Conservation (phyloP, 1,284 basidiomycete genomes). For the Ustilago tritici region DNA sequence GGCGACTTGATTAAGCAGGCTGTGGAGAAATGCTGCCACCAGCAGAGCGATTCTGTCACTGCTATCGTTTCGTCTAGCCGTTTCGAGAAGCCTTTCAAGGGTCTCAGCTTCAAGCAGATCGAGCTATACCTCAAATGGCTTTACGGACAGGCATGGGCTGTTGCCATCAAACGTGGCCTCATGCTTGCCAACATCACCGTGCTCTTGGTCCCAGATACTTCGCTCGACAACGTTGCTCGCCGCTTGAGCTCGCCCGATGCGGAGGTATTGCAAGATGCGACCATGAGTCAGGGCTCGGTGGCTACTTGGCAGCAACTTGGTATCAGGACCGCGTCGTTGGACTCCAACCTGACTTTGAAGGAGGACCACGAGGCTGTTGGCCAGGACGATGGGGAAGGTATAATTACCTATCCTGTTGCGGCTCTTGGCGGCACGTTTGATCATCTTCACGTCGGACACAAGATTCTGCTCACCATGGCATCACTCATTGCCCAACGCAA, state of each 20-base stretch:
- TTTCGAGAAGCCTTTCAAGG: constrained; percentile 26
- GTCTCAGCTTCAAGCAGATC: constrained; percentile 48
- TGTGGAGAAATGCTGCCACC: constrained; percentile 20
- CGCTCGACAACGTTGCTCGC: constrained; percentile 7
- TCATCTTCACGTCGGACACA: constrained; percentile 96
- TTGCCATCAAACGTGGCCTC: constrained; percentile 46
- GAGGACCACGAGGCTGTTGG: constrained; percentile 15
- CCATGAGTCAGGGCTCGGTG: neutral
- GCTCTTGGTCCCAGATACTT: constrained; percentile 43
- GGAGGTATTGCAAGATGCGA: constrained; percentile 26
- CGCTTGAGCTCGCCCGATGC: constrained; percentile 2
- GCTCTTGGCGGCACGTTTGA: constrained; percentile 88
- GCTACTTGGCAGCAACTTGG: constrained; percentile 20
- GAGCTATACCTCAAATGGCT: constrained; percentile 61
- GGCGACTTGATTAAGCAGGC: constrained; percentile 44
- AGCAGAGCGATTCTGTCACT: constrained; percentile 31
- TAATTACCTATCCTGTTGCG: constrained; percentile 38
- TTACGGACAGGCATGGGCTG: constrained; percentile 63
- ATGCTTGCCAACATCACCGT: constrained; percentile 60
- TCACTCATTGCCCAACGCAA: constrained; percentile 82
- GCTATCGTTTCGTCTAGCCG: constrained; percentile 36
- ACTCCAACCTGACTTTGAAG: constrained; percentile 14
- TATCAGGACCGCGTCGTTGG: neutral
- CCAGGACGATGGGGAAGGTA: constrained; percentile 36
- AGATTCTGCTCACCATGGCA: constrained; percentile 92